Evolutionary conservation across 306 rosid species (phyloP).

Genomic region (Fragaria vesca): DNA sequence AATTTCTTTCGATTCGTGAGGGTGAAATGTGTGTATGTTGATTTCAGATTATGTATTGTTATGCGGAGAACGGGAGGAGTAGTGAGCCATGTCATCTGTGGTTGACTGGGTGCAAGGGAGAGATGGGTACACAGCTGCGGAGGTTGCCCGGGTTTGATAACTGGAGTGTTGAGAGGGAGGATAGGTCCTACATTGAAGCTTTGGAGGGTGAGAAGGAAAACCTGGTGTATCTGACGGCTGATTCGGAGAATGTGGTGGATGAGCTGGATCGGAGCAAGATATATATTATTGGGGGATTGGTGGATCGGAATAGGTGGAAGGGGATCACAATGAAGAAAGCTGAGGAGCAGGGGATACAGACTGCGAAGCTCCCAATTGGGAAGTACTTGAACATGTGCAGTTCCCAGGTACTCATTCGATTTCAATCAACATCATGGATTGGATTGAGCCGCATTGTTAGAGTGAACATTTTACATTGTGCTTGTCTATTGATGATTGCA

Average conservation of each 20-base stretch:
- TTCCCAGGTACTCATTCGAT: conserved; percentile 62
- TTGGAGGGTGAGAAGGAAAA: conserved; percentile 61
- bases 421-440: not conserved
- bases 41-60: conserved; percentile 84
- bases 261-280: conserved; percentile 73
- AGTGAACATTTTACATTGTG: not conserved
- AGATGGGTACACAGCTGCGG: conserved; percentile 58
- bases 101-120: conserved; percentile 85
- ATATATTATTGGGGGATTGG: conserved; percentile 84
- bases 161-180: conserved; percentile 79
- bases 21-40: not conserved
- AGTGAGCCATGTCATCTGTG: conserved; percentile 74
- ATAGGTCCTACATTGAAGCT: conserved; percentile 64
- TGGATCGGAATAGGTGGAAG: conserved; percentile 91
- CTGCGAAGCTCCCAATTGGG: conserved; percentile 83
- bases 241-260: conserved; percentile 75
- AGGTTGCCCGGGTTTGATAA: conserved; percentile 78
- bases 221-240: conserved; percentile 85
- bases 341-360: conserved; percentile 82
- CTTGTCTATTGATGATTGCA: conserved; percentile 32
- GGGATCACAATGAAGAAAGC: conserved; percentile 92
- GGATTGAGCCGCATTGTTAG: not conserved
- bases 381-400: conserved; percentile 81
- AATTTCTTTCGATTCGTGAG: too few species aligned
- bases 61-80: conserved; percentile 79